phyloP scores from a whole-genome alignment of 2,329 filamentous ascomycete species.

The Penicillium sp. region DNA sequence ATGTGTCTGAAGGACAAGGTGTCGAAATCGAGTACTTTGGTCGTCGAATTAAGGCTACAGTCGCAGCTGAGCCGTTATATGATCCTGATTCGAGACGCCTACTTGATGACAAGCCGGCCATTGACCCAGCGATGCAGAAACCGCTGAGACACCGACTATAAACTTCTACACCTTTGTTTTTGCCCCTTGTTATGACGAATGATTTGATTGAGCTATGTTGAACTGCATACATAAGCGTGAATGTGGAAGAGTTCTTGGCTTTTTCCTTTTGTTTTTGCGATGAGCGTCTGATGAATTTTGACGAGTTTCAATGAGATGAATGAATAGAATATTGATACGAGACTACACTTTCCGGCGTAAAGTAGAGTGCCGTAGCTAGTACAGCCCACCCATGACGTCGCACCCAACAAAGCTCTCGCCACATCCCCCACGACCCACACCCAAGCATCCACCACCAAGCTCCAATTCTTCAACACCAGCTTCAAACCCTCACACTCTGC shows the following conservation, averaged over 20 bases:
- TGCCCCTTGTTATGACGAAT: background rate
- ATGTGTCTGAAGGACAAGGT: conserved; percentile 47
- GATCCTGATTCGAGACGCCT: conserved; percentile 45
- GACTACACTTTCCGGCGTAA: background rate
- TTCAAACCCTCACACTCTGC: background rate
- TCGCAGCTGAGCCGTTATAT: conserved; percentile 53
- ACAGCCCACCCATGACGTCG: background rate
- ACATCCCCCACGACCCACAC: background rate
- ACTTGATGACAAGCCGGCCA: conserved; percentile 18
- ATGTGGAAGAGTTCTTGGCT: background rate
- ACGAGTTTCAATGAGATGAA: background rate
- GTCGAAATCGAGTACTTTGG: conserved; percentile 67
- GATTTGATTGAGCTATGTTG: background rate
- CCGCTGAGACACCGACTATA: conserved; percentile 17
- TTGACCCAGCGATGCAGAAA: conserved; percentile 4
- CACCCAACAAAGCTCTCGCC: background rate
- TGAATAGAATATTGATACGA: background rate
- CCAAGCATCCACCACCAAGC: background rate
- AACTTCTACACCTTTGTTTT: too few species aligned
- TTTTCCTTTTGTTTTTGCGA: background rate
- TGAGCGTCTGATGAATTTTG: background rate
- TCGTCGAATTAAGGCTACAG: conserved; percentile 54
- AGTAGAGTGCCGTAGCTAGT: background rate
- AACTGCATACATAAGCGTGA: background rate
- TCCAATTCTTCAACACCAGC: background rate